Base-by-base conservation (phyloP, 2,329 filamentous ascomycete species). In the Fonsecaea pedrosoi region DNA sequence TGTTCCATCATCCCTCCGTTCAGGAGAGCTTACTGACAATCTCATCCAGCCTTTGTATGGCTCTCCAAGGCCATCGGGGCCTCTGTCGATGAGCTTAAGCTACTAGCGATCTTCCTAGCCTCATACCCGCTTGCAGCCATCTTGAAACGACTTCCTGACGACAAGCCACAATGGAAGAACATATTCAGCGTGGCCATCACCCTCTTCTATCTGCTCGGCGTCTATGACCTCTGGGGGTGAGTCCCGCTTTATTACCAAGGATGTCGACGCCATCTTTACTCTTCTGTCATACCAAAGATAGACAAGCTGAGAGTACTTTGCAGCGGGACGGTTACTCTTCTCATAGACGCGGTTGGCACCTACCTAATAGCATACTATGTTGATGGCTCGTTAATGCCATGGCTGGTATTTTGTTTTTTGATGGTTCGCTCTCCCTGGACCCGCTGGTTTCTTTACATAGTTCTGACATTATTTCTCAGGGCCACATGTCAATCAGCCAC, bases 311-410 rank as follows among this genome's bases (percentile, higher is more conserved):
- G 45, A 12, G 21, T 12, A 12, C 13, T 21, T 21, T 50, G 45
- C 25, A 50, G 45, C 4, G 45, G 45, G 13, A 50, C 45, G 18
- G 59, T 86, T 45, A 97, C 94, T 2, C 82, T 99, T 45, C 77
- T 91, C 66, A 89, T 96, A 76, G 93, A 92, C 76, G 88, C 94
- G 0, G 86, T 85, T 18, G 94, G 88, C 58, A 87, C 92, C 59
- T 99, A 97, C 76, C 83, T 85, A 70, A 95, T 99, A 73, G 91
- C 94, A 60, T 88, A 90, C 72, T 94, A 89, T 77, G 82, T 98
- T 54, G 86, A 92, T 71, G 94, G 92, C 21, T 92, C 92, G 0
- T 92, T 94, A 77, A 99, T 99, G 95, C 95, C 95, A 82, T 99
- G 95, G 95, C 84, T 97, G 58, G 93, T 89, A 67, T 99, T 99